These are phyloP conservation scores for Coemansia sp. DNA, from an alignment of 192 early-diverging fungal species.

Conservation along the genomic window DNA sequence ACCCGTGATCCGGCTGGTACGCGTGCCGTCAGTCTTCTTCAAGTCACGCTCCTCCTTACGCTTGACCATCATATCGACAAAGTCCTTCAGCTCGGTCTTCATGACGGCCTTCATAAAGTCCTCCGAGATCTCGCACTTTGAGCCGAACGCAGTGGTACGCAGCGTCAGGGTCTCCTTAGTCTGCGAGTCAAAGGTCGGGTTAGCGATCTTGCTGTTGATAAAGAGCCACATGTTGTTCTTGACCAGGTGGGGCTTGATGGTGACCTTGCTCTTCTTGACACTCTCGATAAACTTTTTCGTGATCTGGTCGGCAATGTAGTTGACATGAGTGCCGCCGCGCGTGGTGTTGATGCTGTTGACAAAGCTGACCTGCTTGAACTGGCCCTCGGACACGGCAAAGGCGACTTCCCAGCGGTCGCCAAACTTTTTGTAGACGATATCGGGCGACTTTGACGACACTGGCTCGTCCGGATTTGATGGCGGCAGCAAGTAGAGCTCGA, in stretches of 20 bases:
- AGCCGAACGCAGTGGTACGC: conserved; percentile 73
- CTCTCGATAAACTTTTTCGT: conserved; percentile 67
- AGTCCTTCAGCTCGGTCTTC: conserved; percentile 85
- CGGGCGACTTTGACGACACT: conserved; percentile 29
- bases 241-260: conserved; percentile 80
- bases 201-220: conserved; percentile 92
- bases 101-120: conserved; percentile 85
- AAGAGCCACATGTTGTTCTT: conserved; percentile 93
- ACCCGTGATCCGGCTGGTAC: conserved; percentile 66
- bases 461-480: conserved; percentile 25
- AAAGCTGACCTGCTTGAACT: conserved; percentile 95
- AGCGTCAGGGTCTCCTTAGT: conserved; percentile 96
- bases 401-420: conserved; percentile 93
- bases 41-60: conserved; percentile 74
- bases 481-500: conserved; percentile 71
- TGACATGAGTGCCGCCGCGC: conserved; percentile 92
- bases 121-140: conserved; percentile 72
- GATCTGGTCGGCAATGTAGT: conserved; percentile 81
- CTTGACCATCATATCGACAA: conserved; percentile 69
- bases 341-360: conserved; percentile 96
- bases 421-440: conserved; percentile 74
- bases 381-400: conserved; percentile 90
- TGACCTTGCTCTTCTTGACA: conserved; percentile 73
- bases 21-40: conserved; percentile 87
- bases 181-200: conserved; percentile 96